A percentile compares a stretch with the other conserved stretches of the same genome.
Conservation (phyloP, 2,329 filamentous ascomycete species). For the Aureobasidium sp. region DNA sequence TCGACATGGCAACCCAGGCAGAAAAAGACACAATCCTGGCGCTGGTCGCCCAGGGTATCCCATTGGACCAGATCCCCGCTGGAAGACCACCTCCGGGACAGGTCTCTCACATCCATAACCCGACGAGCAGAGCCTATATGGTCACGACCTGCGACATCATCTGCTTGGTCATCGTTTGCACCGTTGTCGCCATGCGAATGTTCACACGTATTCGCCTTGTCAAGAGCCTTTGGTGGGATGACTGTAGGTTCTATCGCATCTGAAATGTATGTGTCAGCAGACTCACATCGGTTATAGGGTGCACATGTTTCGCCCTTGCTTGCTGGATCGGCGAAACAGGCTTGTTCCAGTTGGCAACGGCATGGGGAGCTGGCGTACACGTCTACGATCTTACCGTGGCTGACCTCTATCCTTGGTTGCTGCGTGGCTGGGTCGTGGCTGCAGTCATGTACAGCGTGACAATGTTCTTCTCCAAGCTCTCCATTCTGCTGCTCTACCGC, state of each 20-base stretch:
- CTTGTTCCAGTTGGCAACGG: neutral
- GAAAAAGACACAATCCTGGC: neutral
- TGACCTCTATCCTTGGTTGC: neutral
- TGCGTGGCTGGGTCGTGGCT: neutral
- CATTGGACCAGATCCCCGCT: neutral
- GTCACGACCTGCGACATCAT: slow-evolving; percentile 11
- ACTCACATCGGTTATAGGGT: neutral
- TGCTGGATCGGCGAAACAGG: slow-evolving; percentile 1
- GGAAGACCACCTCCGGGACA: neutral
- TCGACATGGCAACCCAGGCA: neutral
- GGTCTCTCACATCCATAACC: neutral
- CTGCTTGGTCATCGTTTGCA: neutral
- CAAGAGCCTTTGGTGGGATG: slow-evolving; percentile 9
- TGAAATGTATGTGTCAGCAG: neutral
- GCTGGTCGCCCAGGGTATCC: neutral
- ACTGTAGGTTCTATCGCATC: neutral
- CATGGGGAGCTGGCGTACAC: slow-evolving; percentile 4
- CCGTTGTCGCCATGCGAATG: neutral
- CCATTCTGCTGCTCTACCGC: slow-evolving; percentile 14
- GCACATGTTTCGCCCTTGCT: neutral
- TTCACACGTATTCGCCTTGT: slow-evolving; percentile 5
- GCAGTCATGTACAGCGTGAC: slow-evolving; percentile 13
- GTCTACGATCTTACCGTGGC: slow-evolving; percentile 11
- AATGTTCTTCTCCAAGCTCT: slow-evolving; percentile 21
- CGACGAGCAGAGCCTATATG: neutral